Conservation (phyloP, 2,329 filamentous ascomycete species). For the Colletotrichum gigasporum region DNA sequence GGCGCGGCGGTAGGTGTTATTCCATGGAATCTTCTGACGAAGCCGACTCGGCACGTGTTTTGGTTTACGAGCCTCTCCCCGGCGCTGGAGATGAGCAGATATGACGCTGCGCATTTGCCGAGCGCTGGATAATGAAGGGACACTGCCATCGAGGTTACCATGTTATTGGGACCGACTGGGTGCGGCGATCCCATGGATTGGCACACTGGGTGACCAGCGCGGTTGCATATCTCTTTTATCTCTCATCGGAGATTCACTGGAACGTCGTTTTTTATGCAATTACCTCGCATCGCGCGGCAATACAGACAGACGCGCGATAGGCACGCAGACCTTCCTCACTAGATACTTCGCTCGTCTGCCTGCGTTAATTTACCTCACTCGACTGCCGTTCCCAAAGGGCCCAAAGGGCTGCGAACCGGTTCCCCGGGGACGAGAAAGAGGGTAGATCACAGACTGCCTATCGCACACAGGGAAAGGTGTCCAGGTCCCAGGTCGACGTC, state of each 20-base stretch:
- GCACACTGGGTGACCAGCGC: background rate
- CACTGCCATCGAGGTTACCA: conserved; percentile 10
- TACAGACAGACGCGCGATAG: no score
- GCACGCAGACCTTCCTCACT: no score
- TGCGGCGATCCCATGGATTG: no score
- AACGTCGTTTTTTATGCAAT: background rate
- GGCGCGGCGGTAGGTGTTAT: background rate
- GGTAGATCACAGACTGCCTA: conserved; percentile 10
- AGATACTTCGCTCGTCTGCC: background rate
- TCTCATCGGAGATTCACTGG: conserved; percentile 1
- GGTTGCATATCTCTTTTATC: background rate
- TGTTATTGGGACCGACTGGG: conserved; percentile 5
- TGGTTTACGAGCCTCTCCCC: background rate
- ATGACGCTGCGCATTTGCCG: background rate
- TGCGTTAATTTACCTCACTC: background rate
- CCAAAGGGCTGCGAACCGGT: background rate
- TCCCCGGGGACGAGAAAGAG: background rate
- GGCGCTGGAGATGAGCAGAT: background rate
- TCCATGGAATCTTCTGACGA: background rate
- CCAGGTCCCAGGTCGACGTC: conserved; percentile 12
- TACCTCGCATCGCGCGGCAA: background rate
- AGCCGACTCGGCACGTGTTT: background rate
- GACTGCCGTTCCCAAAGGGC: conserved; percentile 8
- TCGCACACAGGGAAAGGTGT: background rate
- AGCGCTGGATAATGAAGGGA: conserved; percentile 1